These are phyloP conservation scores for Cryphonectria nitschkei DNA, from an alignment of 2,329 filamentous ascomycete species.

Conservation along the genomic window DNA sequence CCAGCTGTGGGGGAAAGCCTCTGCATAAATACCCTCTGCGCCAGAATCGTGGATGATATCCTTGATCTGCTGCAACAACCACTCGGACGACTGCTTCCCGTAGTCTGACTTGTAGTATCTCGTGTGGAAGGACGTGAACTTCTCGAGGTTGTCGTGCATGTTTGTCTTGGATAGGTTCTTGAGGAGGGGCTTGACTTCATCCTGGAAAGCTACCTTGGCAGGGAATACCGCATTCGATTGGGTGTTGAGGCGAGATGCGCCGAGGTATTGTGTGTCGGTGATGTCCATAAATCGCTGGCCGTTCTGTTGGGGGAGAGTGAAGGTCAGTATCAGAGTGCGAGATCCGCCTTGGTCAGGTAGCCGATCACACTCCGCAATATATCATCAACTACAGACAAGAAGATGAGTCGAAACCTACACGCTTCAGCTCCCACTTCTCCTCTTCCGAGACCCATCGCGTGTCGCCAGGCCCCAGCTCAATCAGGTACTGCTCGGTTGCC, in stretches of 20 bases:
- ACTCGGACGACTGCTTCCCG: conserved; percentile 73
- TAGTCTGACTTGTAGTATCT: conserved; percentile 68
- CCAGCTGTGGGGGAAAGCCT: conserved; percentile 62
- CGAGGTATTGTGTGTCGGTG: conserved; percentile 64
- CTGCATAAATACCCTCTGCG: conserved; percentile 63
- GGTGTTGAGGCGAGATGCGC: conserved; percentile 41
- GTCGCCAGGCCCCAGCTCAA: conserved; percentile 84
- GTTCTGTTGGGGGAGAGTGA: conserved; percentile 50
- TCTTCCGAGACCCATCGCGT: conserved; percentile 90
- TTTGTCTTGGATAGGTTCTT: conserved; percentile 64
- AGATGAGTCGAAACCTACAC: conserved; percentile 58
- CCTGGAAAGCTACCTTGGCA: conserved; percentile 57
- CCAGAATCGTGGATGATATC: conserved; percentile 63
- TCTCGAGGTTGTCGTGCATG: conserved; percentile 68
- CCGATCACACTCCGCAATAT: background rate
- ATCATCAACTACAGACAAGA: background rate
- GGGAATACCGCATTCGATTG: conserved; percentile 51
- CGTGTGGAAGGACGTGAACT: conserved; percentile 68
- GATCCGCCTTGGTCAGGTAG: background rate
- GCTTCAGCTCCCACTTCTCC: conserved; percentile 88
- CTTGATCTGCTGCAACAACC: conserved; percentile 70
- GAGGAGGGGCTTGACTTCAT: conserved; percentile 60
- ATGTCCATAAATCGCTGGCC: conserved; percentile 80
- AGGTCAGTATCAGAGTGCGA: background rate
- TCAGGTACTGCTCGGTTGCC: conserved; percentile 63